phyloP scores from a whole-genome alignment of 208 protist genomes.

The Angomonas ambiguus region DNA sequence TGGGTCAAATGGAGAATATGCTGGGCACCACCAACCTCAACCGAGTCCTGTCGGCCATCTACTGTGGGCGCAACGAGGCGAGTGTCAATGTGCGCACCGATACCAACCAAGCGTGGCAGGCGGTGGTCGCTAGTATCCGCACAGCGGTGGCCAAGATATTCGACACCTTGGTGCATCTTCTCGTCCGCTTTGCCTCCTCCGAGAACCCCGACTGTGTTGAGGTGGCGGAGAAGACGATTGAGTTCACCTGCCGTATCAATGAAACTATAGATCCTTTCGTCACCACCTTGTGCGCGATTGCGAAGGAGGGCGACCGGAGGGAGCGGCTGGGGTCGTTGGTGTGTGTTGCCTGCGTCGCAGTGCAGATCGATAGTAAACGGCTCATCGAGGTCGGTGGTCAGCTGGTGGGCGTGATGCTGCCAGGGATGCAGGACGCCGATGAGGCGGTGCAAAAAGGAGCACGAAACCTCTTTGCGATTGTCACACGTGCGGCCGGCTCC shows the following conservation, averaged over 20 bases:
- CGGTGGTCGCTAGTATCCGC: constrained; percentile 84
- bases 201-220: constrained; percentile 84
- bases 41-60: constrained; percentile 75
- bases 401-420: constrained; percentile 83
- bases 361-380: constrained; percentile 60
- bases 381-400: constrained; percentile 77
- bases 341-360: constrained; percentile 58
- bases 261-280: constrained; percentile 86
- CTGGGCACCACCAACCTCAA: constrained; percentile 68
- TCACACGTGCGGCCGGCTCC: constrained; percentile 67
- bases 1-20: constrained; percentile 76
- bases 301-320: constrained; percentile 56
- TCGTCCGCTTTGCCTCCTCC: constrained; percentile 70
- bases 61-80: constrained; percentile 84
- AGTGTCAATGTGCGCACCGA: constrained; percentile 69
- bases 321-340: constrained; percentile 71
- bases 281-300: constrained; percentile 56
- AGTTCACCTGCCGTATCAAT: constrained; percentile 83
- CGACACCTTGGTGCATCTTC: constrained; percentile 55
- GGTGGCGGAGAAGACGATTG: constrained; percentile 77
- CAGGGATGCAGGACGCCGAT: constrained; percentile 85
- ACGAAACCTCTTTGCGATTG: constrained; percentile 71
- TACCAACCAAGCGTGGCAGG: constrained; percentile 84
- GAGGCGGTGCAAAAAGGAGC: constrained; percentile 70
- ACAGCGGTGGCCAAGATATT: constrained; percentile 87